Conservation (phyloP, 805 yeast genomes). For the Metschnikowia lochheadii region DNA sequence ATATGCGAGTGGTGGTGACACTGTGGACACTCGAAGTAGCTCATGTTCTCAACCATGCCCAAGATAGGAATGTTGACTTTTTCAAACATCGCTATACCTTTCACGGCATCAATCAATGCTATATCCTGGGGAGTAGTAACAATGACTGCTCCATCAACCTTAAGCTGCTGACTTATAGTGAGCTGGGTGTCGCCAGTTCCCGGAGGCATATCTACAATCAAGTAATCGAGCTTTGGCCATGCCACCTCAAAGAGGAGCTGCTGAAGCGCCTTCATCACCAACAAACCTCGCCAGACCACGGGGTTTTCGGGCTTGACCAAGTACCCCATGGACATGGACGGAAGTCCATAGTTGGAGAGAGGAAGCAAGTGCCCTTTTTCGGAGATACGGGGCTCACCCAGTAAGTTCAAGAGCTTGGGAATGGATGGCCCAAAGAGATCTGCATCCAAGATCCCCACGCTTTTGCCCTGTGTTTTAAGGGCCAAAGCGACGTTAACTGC, state of each 20-base stretch:
- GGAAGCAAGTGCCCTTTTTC: slow-evolving; percentile 58
- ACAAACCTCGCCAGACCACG: slow-evolving; percentile 80
- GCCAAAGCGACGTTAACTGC: slow-evolving; percentile 66
- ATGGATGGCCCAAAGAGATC: slow-evolving; percentile 85
- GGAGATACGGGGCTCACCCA: slow-evolving; percentile 64
- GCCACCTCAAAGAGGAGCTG: slow-evolving; percentile 79
- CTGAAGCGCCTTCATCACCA: slow-evolving; percentile 84
- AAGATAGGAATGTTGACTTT: slow-evolving; percentile 67
- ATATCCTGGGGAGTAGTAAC: slow-evolving; percentile 87
- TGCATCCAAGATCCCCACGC: slow-evolving; percentile 70
- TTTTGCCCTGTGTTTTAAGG: slow-evolving; percentile 47
- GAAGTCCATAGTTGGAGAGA: slow-evolving; percentile 65
- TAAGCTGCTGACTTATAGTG: slow-evolving; percentile 74
- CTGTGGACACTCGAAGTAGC: slow-evolving; percentile 69
- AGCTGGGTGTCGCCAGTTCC: slow-evolving; percentile 89
- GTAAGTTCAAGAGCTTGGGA: slow-evolving; percentile 64
- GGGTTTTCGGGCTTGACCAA: slow-evolving; percentile 62
- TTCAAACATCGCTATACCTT: slow-evolving; percentile 75
- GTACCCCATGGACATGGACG: slow-evolving; percentile 89
- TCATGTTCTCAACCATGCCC: slow-evolving; percentile 83
- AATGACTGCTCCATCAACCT: slow-evolving; percentile 73
- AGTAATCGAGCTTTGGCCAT: slow-evolving; percentile 63
- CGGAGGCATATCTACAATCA: slow-evolving; percentile 84
- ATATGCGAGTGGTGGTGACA: slow-evolving; percentile 71
- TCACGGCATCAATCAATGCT: slow-evolving; percentile 73